Percentiles rank a stretch among this genome's conserved stretches.
Conservation (phyloP, 805 yeast species). For the Saccharomyces paradoxus region DNA sequence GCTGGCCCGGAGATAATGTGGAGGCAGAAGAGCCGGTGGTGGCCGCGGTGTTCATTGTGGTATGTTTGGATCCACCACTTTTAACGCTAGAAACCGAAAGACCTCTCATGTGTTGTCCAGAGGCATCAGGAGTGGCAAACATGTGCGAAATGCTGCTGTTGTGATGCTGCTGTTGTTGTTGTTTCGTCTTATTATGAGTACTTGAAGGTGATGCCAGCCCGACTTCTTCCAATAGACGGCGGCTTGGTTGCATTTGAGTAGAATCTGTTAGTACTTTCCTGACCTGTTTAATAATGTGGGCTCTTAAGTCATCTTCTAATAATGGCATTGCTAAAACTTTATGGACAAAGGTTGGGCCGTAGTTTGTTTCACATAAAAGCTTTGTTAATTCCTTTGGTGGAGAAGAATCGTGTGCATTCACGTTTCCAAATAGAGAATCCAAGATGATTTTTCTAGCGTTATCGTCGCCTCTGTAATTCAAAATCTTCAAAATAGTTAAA, state of each 20-base stretch:
- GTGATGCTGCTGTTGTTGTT: constrained; percentile 14
- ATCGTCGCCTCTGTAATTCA: constrained; percentile 60
- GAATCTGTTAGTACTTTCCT: constrained; percentile 54
- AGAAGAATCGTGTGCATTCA: constrained; percentile 21
- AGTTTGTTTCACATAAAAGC: constrained; percentile 56
- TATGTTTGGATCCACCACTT: constrained; percentile 26
- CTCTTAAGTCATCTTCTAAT: constrained; percentile 48
- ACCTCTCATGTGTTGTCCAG: constrained; percentile 21
- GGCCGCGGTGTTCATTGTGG: constrained; percentile 7
- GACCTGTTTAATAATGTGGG: constrained; percentile 51
- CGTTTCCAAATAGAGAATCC: constrained; percentile 55
- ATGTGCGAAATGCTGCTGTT: constrained; percentile 21
- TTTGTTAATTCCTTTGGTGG: constrained; percentile 45
- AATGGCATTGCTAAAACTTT: constrained; percentile 71
- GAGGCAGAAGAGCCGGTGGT: constrained; percentile 9
- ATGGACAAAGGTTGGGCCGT: constrained; percentile 71
- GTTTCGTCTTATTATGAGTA: not conserved
- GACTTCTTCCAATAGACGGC: constrained; percentile 84
- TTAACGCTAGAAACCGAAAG: constrained; percentile 27
- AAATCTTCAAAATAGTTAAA: constrained; percentile 68
- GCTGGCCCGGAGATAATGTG: constrained; percentile 3
- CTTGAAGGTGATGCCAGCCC: constrained; percentile 41
- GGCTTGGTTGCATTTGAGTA: constrained; percentile 64
- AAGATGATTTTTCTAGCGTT: constrained; percentile 55
- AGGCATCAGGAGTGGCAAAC: constrained; percentile 12